These are phyloP conservation scores for Diddensiella santjacobensis DNA, from an alignment of 805 yeast genomes.

Conservation along the genomic window DNA sequence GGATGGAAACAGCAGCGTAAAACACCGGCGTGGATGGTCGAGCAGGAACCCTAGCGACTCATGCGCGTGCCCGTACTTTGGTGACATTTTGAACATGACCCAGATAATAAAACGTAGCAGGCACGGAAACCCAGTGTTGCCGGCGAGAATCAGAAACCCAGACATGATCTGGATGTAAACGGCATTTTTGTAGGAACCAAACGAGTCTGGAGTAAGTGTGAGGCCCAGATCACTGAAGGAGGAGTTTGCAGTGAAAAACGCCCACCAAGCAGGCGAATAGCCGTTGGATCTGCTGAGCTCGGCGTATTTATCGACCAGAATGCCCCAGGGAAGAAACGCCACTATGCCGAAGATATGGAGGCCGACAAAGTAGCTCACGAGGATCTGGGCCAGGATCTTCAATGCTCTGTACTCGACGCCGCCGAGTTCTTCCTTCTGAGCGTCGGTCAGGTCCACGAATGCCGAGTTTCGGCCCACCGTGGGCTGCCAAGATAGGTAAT, in stretches of 20 bases:
- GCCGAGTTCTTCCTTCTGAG: slow-evolving; percentile 90
- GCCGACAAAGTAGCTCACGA: slow-evolving; percentile 68
- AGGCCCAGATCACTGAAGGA: slow-evolving; percentile 83
- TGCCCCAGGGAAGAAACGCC: slow-evolving; percentile 45
- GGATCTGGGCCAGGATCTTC: slow-evolving; percentile 64
- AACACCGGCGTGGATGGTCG: slow-evolving; percentile 97
- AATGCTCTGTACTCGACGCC: slow-evolving; percentile 95
- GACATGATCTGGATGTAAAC: slow-evolving; percentile 61
- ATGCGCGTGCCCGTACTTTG: slow-evolving; percentile 42
- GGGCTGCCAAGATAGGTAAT: slow-evolving; percentile 84
- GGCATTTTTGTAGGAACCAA: slow-evolving; percentile 61
- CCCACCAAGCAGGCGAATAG: slow-evolving; percentile 88
- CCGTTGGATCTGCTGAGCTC: slow-evolving; percentile 49
- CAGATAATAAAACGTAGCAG: slow-evolving; percentile 77
- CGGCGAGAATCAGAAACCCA: slow-evolving; percentile 74
- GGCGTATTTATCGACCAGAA: slow-evolving; percentile 24
- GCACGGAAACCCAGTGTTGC: slow-evolving; percentile 94
- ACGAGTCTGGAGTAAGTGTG: slow-evolving; percentile 77
- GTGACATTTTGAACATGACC: slow-evolving; percentile 65
- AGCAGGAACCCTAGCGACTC: slow-evolving; percentile 83
- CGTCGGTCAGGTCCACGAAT: slow-evolving; percentile 74
- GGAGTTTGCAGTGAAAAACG: slow-evolving; percentile 74
- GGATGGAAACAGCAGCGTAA: slow-evolving; percentile 85
- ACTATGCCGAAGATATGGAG: slow-evolving; percentile 61
- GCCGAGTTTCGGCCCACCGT: slow-evolving; percentile 91